Evolutionary conservation across 371 early-diverging fungal genomes (phyloP).

Genomic region (Synchytrium microbalum): DNA sequence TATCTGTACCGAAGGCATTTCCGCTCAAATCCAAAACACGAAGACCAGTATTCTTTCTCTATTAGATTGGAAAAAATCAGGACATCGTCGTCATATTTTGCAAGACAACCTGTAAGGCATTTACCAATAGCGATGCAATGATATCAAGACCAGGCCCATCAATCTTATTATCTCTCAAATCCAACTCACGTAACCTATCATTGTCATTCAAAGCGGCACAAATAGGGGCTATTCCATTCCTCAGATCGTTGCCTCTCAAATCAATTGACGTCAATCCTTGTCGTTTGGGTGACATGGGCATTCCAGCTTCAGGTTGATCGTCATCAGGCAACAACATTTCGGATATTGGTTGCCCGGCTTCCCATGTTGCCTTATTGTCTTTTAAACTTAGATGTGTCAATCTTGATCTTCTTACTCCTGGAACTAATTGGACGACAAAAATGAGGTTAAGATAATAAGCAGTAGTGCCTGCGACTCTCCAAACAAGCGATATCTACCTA

Average conservation of each 20-base stretch:
- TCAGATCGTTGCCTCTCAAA: conserved; percentile 47
- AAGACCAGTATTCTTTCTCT: conserved; percentile 46
- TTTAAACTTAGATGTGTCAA: conserved; percentile 45
- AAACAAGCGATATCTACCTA: conserved; percentile 23
- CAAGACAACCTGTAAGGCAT: conserved; percentile 10
- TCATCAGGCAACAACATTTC: conserved; percentile 51
- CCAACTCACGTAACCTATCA: conserved; percentile 38
- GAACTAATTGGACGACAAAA: conserved; percentile 17
- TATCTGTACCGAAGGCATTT: conserved; percentile 33
- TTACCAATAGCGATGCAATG: conserved; percentile 57
- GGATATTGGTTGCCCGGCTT: conserved; percentile 39
- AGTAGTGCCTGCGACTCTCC: too few species aligned
- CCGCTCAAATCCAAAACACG: conserved; percentile 35
- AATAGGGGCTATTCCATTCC: conserved; percentile 52
- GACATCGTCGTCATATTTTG: background rate
- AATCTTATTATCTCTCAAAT: conserved; percentile 48
- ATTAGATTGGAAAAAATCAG: conserved; percentile 4
- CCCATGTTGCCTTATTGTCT: conserved; percentile 48
- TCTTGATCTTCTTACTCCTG: conserved; percentile 43
- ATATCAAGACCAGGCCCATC: conserved; percentile 42
- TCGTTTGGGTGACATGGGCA: conserved; percentile 11
- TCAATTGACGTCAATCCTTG: conserved; percentile 42
- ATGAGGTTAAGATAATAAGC: too few species aligned
- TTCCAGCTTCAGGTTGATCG: background rate
- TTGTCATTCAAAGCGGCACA: conserved; percentile 56